These are phyloP conservation scores for Hyaloscypha variabilis DNA, from an alignment of 495 filamentous ascomycete genomes.

Conservation along the genomic window DNA sequence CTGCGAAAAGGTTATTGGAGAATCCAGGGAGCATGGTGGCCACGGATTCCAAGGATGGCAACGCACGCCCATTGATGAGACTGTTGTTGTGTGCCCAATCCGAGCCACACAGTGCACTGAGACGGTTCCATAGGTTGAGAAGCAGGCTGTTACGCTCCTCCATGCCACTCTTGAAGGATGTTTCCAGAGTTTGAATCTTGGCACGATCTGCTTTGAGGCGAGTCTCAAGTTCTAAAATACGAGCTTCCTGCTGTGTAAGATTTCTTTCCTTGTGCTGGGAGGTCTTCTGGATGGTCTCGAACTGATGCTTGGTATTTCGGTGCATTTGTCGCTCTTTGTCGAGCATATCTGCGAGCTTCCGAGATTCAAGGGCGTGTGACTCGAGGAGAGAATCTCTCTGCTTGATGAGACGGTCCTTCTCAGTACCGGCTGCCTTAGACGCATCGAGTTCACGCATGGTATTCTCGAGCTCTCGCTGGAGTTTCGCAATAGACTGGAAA, in stretches of 20 bases:
- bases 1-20: slow-evolving; percentile 82
- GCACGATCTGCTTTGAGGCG: slow-evolving; percentile 72
- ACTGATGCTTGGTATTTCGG: slow-evolving; percentile 79
- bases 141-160: slow-evolving; percentile 87
- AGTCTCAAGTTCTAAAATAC: slow-evolving; percentile 82
- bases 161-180: slow-evolving; percentile 81
- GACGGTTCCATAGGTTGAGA: slow-evolving; percentile 81
- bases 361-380: slow-evolving; percentile 80
- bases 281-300: slow-evolving; percentile 83
- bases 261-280: slow-evolving; percentile 83
- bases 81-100: slow-evolving; percentile 93
- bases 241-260: slow-evolving; percentile 78
- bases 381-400: slow-evolving; percentile 94
- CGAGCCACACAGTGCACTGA: slow-evolving; percentile 81
- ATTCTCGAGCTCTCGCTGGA: slow-evolving; percentile 85
- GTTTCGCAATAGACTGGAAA: slow-evolving; percentile 73
- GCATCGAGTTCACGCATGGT: slow-evolving; percentile 81
- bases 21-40: slow-evolving; percentile 78
- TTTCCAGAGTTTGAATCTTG: slow-evolving; percentile 72
- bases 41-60: slow-evolving; percentile 81
- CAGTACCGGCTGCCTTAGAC: slow-evolving; percentile 71
- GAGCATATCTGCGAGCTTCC: slow-evolving; percentile 82
- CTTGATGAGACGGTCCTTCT: slow-evolving; percentile 87
- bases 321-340: slow-evolving; percentile 89
- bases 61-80: slow-evolving; percentile 79